Evolutionary conservation across 106 monocot species (phyloP).

Genomic region (Platanthera zijinensis): DNA sequence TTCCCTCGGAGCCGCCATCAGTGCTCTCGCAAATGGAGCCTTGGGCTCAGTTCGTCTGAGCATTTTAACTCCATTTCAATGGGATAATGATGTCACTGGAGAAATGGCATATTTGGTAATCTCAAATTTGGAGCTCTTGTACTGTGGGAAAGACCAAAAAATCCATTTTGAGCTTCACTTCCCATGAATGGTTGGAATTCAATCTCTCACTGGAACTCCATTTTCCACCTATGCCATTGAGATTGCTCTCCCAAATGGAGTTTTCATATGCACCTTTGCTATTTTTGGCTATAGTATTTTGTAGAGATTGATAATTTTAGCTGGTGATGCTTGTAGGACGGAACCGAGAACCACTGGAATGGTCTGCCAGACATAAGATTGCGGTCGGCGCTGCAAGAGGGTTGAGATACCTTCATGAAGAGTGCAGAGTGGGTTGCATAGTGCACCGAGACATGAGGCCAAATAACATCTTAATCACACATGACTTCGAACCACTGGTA

Average conservation of each 20-base stretch:
- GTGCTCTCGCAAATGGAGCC: too few species aligned
- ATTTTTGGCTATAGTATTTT: not conserved
- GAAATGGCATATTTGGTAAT: too few species aligned
- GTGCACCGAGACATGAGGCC: constrained; percentile 86
- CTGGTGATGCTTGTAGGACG: constrained; percentile 25
- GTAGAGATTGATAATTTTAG: not conserved
- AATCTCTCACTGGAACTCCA: not conserved
- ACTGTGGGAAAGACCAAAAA: too few species aligned
- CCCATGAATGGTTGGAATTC: too few species aligned
- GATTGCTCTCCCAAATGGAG: too few species aligned
- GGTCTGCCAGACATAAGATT: constrained; percentile 77
- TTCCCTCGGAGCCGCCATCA: too few species aligned
- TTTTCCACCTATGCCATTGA: not conserved
- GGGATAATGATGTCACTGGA: too few species aligned
- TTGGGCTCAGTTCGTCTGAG: too few species aligned
- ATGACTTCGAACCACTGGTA: constrained; percentile 92
- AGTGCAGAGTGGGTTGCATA: constrained; percentile 84
- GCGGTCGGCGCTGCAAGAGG: constrained; percentile 87
- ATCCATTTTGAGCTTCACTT: too few species aligned
- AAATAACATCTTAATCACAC: constrained; percentile 82
- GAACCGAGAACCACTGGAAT: constrained; percentile 47
- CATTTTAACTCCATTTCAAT: too few species aligned
- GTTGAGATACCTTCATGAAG: constrained; percentile 83
- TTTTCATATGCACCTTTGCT: too few species aligned
- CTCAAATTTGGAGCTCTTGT: too few species aligned